Percentiles rank a stretch among this genome's conserved stretches.
These are phyloP conservation scores for Trypanosoma lewisi DNA, from an alignment of 208 protist genomes.

Conservation along the genomic window DNA sequence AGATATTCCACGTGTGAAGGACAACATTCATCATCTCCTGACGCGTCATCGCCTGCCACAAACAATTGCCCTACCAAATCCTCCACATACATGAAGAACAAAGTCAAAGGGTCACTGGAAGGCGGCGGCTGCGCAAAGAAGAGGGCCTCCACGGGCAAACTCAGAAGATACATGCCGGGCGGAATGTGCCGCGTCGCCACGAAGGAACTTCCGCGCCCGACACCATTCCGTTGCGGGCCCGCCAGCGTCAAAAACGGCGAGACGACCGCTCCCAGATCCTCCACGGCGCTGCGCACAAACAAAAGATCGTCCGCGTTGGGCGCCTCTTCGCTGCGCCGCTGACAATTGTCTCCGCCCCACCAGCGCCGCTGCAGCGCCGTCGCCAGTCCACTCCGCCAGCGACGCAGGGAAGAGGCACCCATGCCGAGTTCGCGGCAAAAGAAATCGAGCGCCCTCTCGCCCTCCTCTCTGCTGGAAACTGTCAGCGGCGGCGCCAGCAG, in stretches of 20 bases:
- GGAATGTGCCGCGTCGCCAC: constrained; percentile 56
- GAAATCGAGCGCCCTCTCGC: constrained; percentile 45
- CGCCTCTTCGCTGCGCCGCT: too few species aligned
- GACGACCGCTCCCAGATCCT: constrained; percentile 42
- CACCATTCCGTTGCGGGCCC: constrained; percentile 21
- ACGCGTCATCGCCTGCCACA: constrained; percentile 25
- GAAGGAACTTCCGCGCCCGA: constrained; percentile 49
- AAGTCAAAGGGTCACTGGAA: constrained; percentile 41
- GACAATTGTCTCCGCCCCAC: constrained; percentile 4
- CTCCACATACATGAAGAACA: constrained; percentile 77
- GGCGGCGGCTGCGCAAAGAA: constrained; percentile 67
- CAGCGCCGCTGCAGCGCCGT: constrained; percentile 30
- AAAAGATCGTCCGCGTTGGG: constrained; percentile 35
- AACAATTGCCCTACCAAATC: constrained; percentile 74
- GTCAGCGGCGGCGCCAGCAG: constrained; percentile 23
- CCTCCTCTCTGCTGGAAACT: constrained; percentile 33
- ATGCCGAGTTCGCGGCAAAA: constrained; percentile 74
- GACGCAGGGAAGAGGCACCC: constrained; percentile 35
- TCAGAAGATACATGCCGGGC: constrained; percentile 76
- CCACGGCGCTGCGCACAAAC: constrained; percentile 43
- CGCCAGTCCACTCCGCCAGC: constrained; percentile 41
- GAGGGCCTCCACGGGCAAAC: constrained; percentile 62
- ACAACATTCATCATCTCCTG: constrained; percentile 10
- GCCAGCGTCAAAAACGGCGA: constrained; percentile 69
- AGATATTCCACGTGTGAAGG: constrained; percentile 68